Base-by-base conservation (phyloP, 768 basidiomycete genomes). In the Termitomyces sp. region DNA sequence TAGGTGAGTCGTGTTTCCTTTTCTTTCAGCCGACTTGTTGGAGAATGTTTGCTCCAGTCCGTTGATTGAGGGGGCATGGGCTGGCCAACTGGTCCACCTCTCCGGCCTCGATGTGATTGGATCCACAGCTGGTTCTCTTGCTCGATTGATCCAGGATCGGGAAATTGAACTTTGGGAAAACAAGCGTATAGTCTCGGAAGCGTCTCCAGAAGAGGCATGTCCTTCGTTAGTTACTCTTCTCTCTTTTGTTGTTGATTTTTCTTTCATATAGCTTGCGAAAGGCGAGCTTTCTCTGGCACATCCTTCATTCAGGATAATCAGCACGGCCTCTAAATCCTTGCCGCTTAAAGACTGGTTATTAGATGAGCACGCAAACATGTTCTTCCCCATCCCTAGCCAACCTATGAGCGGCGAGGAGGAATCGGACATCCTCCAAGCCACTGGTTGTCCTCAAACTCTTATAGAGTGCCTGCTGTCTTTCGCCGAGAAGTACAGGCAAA, bases 291-390 rank as follows among this genome's bases (percentile, higher is more conserved):
- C 78, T 5, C 67, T 79, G 21, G 72, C 77, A 0, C 83, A 84
- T 55, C 77, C 79, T 2, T 80, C 84, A 5, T 84, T 86, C 72
- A 77, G 85, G 27, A 67, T 84, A 54, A 80, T 86, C 59, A 74
- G 72, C 49, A 86, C 85, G 0, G 80, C 84, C 6, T 85, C 84
- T 39, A 85, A 82, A 63, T 84, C 84, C 1, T 66, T 81, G 1
- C 78, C 81, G n/a, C 70, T 85, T n/a, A 81, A 82, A 62, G 84
- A 86, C 63, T 88, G 85, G 85, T 75, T 88, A 27, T 73, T 78
- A 1, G 79, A 81, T 56, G 85, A 88, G 63, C 81, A 86, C 63
- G 79, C 82, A 25, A 86, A 86, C 62, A 86, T 86, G 84, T 86
- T 88, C 74, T 82, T 86, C 66, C 67, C 84, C 10, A 65, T 88